Evolutionary conservation across 495 filamentous ascomycete genomes (phyloP), one percentile per base, ranked within the genome.

Genomic region (Parathielavia hyrcaniae): DNA sequence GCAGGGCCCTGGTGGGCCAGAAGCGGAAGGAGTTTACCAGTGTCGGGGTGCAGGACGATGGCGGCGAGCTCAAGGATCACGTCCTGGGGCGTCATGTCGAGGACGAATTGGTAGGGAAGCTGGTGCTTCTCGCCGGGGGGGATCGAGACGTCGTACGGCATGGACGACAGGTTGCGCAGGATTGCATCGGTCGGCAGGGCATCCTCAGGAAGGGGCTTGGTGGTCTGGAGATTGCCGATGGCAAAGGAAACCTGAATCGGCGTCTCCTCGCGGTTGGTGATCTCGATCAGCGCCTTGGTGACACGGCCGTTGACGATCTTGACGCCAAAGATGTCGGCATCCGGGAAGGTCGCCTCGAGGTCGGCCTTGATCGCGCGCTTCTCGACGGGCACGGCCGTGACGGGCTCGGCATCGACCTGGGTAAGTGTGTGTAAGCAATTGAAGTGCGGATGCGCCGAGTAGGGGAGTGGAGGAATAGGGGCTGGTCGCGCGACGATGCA

Each of bases 11-110:
- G 91, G 79, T 87, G 92, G 38, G 89, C 87, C 65, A 83, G 80
- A 30, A 96, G 70, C n/a, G n/a, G 55, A 89, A 88, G 74, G 87
- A 89, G 88, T 76, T 26, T 77, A 73, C 50, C 83, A 64, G 39
- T 38, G 46, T 87, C 81, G 32, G 64, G 68, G 66, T 89, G 83
- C 63, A 77, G 82, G 47, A 97, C 75, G 48, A 95, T 83, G 40
- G 83, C 87, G 23, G 75, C 50, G 53, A 98, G 77, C 66, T 83
- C 85, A 36, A 98, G 76, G 57, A 82, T 79, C 59, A 97, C 72
- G 64, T 97, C 90, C 79, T 91, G 88, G 52, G 93, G 92, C 67
- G 91, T 87, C 84, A 97, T 86, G 67, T 98, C 93, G 57, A 87
- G 90, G 39, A 83, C 83, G 73, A 98, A 95, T 66, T 77, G 80